Percentiles rank a stretch among this genome's conserved stretches.
phyloP scores from a whole-genome alignment of 768 basidiomycete species.

The Daedaleopsis sinensis region DNA sequence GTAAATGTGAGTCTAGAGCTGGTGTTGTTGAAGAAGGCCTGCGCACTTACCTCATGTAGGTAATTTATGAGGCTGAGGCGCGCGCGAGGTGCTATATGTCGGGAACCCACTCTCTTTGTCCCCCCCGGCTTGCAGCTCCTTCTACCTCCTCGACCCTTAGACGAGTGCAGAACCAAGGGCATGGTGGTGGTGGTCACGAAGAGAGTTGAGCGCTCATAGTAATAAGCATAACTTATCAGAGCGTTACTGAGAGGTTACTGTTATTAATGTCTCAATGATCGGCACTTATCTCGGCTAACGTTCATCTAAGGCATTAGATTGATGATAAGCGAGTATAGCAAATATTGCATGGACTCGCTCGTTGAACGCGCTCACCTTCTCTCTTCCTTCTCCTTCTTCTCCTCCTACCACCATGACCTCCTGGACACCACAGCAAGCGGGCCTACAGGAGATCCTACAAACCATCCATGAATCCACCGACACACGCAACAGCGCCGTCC shows the following conservation, averaged over 20 bases:
- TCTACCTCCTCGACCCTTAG: too few species aligned
- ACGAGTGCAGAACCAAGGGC: too few species aligned
- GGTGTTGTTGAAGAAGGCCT: too few species aligned
- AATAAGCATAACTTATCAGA: not conserved
- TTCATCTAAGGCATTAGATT: conserved; percentile 5
- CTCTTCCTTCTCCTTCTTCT: conserved; percentile 15
- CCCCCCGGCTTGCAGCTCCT: too few species aligned
- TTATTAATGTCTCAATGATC: conserved; percentile 1
- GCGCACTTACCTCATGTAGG: too few species aligned
- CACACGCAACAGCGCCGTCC: conserved; percentile 66
- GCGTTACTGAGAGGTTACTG: not conserved
- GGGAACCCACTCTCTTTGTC: too few species aligned
- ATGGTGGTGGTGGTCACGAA: not conserved
- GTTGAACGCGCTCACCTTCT: conserved; percentile 18
- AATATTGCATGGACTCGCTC: conserved; percentile 6
- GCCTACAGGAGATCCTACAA: conserved; percentile 88
- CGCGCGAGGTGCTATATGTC: too few species aligned
- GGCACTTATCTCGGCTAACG: not conserved
- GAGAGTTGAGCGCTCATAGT: not conserved
- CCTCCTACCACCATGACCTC: conserved; percentile 44
- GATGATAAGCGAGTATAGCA: conserved; percentile 15
- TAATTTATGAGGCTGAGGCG: too few species aligned
- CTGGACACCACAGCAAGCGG: conserved; percentile 86
- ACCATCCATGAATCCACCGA: conserved; percentile 92
- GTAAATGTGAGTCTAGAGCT: too few species aligned